Evolutionary conservation across 2,329 filamentous ascomycete genomes (phyloP), one percentile per base, ranked within the genome.

Genomic region (Thielaviopsis populi): DNA sequence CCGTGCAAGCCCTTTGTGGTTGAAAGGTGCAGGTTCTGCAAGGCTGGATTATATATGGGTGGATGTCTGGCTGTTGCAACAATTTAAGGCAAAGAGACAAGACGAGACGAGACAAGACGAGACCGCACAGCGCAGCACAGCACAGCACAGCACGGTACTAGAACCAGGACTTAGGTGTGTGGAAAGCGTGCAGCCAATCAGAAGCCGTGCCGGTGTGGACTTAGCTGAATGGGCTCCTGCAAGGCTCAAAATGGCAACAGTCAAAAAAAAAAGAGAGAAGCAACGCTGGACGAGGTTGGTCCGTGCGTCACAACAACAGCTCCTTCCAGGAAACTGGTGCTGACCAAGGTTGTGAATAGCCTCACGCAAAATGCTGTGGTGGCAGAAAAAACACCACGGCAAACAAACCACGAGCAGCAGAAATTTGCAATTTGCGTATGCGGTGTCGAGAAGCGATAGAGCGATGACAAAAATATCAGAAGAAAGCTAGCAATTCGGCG

Each of bases 281-380:
- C 43, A 63, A 66, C 58, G 61, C 48, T 63, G 59, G 27, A 53
- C 17, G 19, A 24, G 53, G 37, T 56, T 62, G 62, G 65, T 63
- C 61, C 59, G 65, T 66, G 65, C 65, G 59, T 62, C 56, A 64
- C 65, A 66, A 63, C 64, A 58, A 58, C 65, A 65, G 54, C 62
- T 66, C 65, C 65, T 66, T 64, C 65, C 40, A 61, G 11, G 59
- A 61, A 62, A 62, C 53, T 59, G 50, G 62, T 10, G 54, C 59
- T 63, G 24, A 42, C 42, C 53, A 63, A 40, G 8, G 17, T 48
- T 63, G 22, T 24, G 62, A 63, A 63, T 63, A 59, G 62, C 62
- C 62, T 63, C 62, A 63, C 53, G 22, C 41, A 63, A 63, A 63
- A 37, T 33, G 22, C 30, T 58, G 54, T 46, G 40, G 33, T 48